Conservation (phyloP, 176 grass and related monocot genomes). For the Canna indica region DNA sequence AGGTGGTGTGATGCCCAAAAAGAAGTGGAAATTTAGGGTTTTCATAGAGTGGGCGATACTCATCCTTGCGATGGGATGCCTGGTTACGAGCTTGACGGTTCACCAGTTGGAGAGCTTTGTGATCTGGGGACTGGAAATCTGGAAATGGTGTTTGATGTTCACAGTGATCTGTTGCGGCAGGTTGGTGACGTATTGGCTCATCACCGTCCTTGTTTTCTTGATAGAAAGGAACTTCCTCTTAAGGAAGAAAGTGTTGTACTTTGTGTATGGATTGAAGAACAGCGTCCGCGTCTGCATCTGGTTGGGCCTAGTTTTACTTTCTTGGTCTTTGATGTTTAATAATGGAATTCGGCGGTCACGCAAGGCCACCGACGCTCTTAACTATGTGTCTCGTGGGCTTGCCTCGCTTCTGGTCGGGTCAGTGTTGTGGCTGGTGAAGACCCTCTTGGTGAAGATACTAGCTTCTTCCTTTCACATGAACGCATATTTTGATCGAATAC, state of each 20-base stretch:
- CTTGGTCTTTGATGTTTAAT: constrained; percentile 74
- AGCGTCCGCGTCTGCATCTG: constrained; percentile 72
- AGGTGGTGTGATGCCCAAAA: background rate
- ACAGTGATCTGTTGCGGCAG: constrained; percentile 63
- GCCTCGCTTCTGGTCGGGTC: constrained; percentile 20
- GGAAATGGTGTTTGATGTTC: constrained; percentile 94
- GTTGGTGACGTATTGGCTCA: constrained; percentile 59
- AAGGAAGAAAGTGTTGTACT: constrained; percentile 90
- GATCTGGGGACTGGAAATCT: constrained; percentile 68
- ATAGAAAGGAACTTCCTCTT: constrained; percentile 92
- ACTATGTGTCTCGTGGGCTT: constrained; percentile 6
- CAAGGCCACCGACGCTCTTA: constrained; percentile 6
- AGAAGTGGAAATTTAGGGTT: constrained; percentile 34
- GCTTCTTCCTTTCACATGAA: constrained; percentile 87
- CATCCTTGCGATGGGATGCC: constrained; percentile 50
- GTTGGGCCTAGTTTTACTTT: constrained; percentile 50
- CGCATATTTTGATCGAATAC: constrained; percentile 90
- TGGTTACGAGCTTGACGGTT: constrained; percentile 53
- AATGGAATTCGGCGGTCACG: constrained; percentile 22
- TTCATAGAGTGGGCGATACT: constrained; percentile 42
- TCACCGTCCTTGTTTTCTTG: constrained; percentile 51
- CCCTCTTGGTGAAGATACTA: constrained; percentile 73
- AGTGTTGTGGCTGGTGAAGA: constrained; percentile 37
- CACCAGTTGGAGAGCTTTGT: constrained; percentile 24
- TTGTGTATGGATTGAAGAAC: constrained; percentile 74